phyloP scores from a whole-genome alignment of 257 asterid genomes.

The Hygrophila difformis region DNA sequence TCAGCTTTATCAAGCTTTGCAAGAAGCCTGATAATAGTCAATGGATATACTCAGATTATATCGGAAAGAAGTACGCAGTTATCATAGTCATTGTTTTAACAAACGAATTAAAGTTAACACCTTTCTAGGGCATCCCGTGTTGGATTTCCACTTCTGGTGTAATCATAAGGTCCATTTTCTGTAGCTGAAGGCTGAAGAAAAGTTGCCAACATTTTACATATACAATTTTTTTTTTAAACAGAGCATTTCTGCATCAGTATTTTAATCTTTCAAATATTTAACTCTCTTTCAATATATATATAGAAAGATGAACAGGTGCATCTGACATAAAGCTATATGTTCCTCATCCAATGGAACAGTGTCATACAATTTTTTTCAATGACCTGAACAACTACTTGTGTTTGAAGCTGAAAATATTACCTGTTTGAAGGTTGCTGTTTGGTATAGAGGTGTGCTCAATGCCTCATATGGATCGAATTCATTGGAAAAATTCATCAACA shows the following conservation, averaged over 20 bases:
- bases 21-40: constrained; percentile 46
- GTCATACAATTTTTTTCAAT: not conserved
- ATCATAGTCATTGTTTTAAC: constrained; percentile 9
- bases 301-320: too few species aligned
- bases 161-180: constrained; percentile 70
- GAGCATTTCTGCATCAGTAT: too few species aligned
- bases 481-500: constrained; percentile 74
- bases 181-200: constrained; percentile 81
- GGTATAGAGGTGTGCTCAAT: constrained; percentile 88
- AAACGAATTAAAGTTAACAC: constrained; percentile 26
- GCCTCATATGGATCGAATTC: constrained; percentile 90
- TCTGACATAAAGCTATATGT: too few species aligned
- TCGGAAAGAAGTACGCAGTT: too few species aligned
- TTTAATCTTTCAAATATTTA: too few species aligned
- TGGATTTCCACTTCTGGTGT: constrained; percentile 97
- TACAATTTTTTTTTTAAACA: too few species aligned
- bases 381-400: not conserved
- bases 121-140: constrained; percentile 85
- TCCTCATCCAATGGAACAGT: not conserved
- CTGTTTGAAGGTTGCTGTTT: constrained; percentile 98
- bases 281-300: too few species aligned
- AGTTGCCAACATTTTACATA: too few species aligned
- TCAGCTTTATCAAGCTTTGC: constrained; percentile 93
- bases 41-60: constrained; percentile 1
- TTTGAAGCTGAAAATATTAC: constrained; percentile 22